Conservation (phyloP, 306 rosid species). For the Potentilla sterilis region DNA sequence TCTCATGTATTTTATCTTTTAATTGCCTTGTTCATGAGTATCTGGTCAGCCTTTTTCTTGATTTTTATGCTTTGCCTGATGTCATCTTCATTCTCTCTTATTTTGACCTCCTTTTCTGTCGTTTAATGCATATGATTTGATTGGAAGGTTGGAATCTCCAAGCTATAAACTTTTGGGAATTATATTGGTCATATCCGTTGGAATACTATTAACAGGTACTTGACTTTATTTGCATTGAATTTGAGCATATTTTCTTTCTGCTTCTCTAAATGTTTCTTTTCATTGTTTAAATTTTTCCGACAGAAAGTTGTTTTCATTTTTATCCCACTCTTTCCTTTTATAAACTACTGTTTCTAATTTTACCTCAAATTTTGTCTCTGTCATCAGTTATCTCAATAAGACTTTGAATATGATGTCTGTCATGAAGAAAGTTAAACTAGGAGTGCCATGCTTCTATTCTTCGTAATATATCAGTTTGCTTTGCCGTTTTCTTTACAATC, state of each 20-base stretch:
- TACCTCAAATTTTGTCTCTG: background rate
- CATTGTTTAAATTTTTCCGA: background rate
- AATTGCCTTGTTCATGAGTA: background rate
- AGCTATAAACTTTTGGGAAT: conserved; percentile 86
- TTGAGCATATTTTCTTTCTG: conserved; percentile 17
- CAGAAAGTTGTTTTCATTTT: background rate
- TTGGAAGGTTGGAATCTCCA: conserved; percentile 87
- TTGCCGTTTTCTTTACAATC: background rate
- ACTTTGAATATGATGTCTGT: background rate
- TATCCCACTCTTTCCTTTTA: background rate
- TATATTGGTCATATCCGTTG: conserved; percentile 70
- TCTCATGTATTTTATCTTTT: too few species aligned
- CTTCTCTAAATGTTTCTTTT: background rate
- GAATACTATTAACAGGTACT: conserved; percentile 92
- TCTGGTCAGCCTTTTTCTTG: conserved; percentile 1
- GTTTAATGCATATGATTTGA: conserved; percentile 30
- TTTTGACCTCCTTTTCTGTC: conserved; percentile 21
- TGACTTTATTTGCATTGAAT: conserved; percentile 3
- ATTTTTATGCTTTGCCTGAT: conserved; percentile 12
- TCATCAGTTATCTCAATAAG: background rate
- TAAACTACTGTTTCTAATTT: background rate
- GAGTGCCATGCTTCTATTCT: background rate
- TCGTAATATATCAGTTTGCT: background rate
- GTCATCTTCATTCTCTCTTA: conserved; percentile 1
- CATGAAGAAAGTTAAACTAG: conserved; percentile 4